Conservation (phyloP, 257 asterid genomes). For the Voacanga thouarsii region DNA sequence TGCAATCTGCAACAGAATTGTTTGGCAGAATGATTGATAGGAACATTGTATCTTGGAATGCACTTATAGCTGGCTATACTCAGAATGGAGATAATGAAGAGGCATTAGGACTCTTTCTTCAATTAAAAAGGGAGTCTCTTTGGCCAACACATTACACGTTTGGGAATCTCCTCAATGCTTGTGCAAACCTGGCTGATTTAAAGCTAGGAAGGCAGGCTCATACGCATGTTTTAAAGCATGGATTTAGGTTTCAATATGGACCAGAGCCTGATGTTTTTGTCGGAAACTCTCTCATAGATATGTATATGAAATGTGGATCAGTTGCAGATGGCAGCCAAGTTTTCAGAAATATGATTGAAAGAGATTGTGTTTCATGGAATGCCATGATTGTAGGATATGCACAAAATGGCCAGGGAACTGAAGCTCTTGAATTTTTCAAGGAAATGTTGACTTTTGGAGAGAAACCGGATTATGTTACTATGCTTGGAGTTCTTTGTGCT, state of each 20-base stretch:
- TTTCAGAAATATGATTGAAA: conserved; percentile 21
- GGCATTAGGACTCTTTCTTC: conserved; percentile 24
- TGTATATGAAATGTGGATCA: conserved; percentile 30
- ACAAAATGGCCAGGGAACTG: conserved; percentile 25
- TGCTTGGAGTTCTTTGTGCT: conserved; percentile 27
- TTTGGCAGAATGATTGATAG: conserved; percentile 14
- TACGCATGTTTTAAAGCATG: conserved; percentile 11
- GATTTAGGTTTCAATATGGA: conserved; percentile 16
- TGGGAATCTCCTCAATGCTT: conserved; percentile 25
- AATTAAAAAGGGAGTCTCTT: conserved; percentile 15
- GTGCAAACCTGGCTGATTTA: conserved; percentile 24
- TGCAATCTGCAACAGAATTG: conserved; percentile 18
- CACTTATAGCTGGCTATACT: conserved; percentile 27
- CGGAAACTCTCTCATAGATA: conserved; percentile 31
- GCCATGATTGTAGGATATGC: conserved; percentile 28
- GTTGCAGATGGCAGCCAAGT: conserved; percentile 17
- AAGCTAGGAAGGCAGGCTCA: conserved; percentile 24
- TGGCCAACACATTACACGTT: conserved; percentile 27
- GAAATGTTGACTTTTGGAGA: conserved; percentile 21
- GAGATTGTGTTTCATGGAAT: conserved; percentile 27
- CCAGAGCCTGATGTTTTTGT: conserved; percentile 23
- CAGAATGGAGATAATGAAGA: conserved; percentile 25
- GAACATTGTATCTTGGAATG: conserved; percentile 31
- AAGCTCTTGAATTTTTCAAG: conserved; percentile 22
- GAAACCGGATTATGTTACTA: conserved; percentile 23